Conservation (phyloP, 1,139 yeast genomes). For the Geotrichum carabidarum region DNA sequence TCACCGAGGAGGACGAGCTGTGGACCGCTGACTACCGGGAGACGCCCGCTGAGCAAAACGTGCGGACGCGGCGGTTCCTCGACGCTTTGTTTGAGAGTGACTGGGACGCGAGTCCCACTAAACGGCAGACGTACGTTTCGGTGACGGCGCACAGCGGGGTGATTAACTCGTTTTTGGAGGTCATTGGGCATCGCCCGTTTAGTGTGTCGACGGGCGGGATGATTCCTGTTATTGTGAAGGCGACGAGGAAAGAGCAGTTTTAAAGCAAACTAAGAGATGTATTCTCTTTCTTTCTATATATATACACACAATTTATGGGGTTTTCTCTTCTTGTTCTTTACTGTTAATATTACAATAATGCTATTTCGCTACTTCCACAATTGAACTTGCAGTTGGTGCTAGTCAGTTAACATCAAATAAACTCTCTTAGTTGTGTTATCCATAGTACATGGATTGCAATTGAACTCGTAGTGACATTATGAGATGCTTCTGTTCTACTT, state of each 20-base stretch:
- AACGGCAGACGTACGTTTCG: conserved; percentile 34
- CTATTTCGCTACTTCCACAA: too few species aligned
- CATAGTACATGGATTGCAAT: too few species aligned
- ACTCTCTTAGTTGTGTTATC: too few species aligned
- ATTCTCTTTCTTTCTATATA: too few species aligned
- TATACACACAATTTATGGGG: too few species aligned
- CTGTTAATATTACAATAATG: too few species aligned
- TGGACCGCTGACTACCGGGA: conserved; percentile 45
- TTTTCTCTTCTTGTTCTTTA: too few species aligned
- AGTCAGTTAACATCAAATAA: too few species aligned
- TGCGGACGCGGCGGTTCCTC: conserved; percentile 48
- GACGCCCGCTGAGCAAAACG: conserved; percentile 45
- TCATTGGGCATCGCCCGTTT: conserved; percentile 50
- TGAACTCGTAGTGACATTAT: too few species aligned
- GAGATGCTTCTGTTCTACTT: too few species aligned
- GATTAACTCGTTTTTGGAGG: conserved; percentile 50
- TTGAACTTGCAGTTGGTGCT: too few species aligned
- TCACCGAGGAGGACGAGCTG: conserved; percentile 47
- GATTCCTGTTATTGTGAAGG: conserved; percentile 51
- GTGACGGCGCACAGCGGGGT: conserved; percentile 63
- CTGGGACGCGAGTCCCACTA: conserved; percentile 31
- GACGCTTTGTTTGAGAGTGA: conserved; percentile 43
- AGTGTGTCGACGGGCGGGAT: conserved; percentile 61
- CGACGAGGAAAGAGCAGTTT: conserved; percentile 7
- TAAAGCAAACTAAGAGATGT: background rate